Evolutionary conservation across 306 rosid genomes (phyloP).

Genomic region (Rosa multiflora): DNA sequence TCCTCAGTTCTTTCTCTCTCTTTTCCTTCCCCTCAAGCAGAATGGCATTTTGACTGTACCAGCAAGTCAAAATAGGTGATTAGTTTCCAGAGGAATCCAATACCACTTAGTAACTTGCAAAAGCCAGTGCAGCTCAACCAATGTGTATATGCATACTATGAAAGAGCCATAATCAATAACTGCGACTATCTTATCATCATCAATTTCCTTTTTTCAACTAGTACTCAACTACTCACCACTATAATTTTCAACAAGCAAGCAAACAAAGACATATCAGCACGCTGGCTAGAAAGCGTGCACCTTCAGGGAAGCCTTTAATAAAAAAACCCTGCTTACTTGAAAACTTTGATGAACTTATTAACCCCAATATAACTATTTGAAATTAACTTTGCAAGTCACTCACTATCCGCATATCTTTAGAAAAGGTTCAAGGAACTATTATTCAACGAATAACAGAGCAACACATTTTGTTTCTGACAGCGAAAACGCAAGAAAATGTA

Average conservation of each 20-base stretch:
- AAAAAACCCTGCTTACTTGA: not conserved
- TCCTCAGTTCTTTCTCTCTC: slow-evolving; percentile 85
- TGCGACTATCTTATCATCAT: not conserved
- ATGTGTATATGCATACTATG: not conserved
- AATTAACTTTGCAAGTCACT: not conserved
- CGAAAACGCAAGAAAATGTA: not conserved
- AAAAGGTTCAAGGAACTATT: not conserved
- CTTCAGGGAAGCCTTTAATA: not conserved
- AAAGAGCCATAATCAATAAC: not conserved
- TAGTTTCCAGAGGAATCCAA: not conserved
- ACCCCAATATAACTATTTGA: not conserved
- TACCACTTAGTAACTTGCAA: not conserved
- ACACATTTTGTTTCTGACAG: not conserved
- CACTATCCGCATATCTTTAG: not conserved
- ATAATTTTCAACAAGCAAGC: not conserved
- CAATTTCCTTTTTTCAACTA: not conserved
- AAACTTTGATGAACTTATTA: not conserved
- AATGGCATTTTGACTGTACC: slow-evolving; percentile 80
- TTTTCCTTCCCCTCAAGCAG: slow-evolving; percentile 91
- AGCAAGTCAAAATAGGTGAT: slow-evolving; percentile 21
- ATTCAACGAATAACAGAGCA: not conserved
- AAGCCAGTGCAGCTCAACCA: not conserved
- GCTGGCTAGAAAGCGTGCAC: not conserved
- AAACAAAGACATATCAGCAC: not conserved
- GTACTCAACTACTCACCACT: not conserved